Percentiles rank a stretch among this genome's conserved stretches.
phyloP scores from a whole-genome alignment of 1,284 basidiomycete species.

The Marasmius tenuissimus region DNA sequence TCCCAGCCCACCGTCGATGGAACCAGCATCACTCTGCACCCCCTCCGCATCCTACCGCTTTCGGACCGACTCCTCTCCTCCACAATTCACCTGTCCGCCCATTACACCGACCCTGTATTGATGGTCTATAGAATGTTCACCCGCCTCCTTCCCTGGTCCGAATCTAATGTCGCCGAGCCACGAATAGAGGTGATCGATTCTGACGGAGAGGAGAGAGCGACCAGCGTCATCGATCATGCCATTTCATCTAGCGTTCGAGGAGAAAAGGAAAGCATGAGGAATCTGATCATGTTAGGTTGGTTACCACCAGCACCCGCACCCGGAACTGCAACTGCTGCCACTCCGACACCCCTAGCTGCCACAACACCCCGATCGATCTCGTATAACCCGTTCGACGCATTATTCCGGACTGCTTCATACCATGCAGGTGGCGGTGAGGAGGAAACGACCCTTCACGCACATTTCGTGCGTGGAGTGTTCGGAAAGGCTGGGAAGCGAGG shows the following conservation, averaged over 20 bases:
- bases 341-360: conserved; percentile 12
- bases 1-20: not conserved
- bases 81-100: not conserved
- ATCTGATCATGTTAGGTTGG: not conserved
- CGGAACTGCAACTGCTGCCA: not conserved
- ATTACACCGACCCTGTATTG: not conserved
- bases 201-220: not conserved
- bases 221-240: not conserved
- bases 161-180: not conserved
- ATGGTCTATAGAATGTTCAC: conserved; percentile 1
- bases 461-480: conserved; percentile 85
- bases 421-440: conserved; percentile 7
- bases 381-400: conserved; percentile 59
- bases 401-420: conserved; percentile 38
- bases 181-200: not conserved
- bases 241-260: not conserved
- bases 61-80: not conserved
- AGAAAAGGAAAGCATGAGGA: not conserved
- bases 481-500: conserved; percentile 59
- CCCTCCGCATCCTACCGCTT: not conserved
- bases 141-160: not conserved
- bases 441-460: conserved; percentile 59
- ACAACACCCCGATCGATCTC: conserved; percentile 6
- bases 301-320: not conserved
- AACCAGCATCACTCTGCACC: not conserved